Evolutionary conservation across 1,284 basidiomycete genomes (phyloP).

Genomic region (Somion occarium): DNA sequence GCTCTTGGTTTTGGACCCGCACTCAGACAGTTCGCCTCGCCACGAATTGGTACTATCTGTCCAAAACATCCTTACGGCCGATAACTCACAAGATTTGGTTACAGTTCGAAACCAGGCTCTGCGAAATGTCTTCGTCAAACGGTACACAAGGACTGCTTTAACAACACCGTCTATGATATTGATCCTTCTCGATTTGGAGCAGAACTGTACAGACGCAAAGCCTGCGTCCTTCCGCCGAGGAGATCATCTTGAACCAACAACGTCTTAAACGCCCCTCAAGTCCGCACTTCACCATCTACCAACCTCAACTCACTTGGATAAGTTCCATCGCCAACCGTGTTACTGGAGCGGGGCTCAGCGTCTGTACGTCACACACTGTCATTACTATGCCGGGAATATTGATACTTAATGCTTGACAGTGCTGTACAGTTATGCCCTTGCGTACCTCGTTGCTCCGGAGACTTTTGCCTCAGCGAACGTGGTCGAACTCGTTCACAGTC

Average conservation of each 20-base stretch:
- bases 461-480: constrained; percentile 78
- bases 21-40: constrained; percentile 45
- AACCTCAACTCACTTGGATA: constrained; percentile 91
- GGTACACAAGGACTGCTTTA: constrained; percentile 32
- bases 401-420: constrained; percentile 37
- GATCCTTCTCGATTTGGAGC: background rate
- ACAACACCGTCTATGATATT: background rate
- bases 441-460: constrained; percentile 81
- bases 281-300: constrained; percentile 96
- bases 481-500: constrained; percentile 62
- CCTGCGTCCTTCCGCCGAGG: constrained; percentile 51
- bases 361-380: constrained; percentile 46
- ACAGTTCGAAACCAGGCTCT: constrained; percentile 35
- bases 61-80: background rate
- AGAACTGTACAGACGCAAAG: constrained; percentile 59
- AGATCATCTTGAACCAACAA: constrained; percentile 81
- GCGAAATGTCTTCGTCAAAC: constrained; percentile 39
- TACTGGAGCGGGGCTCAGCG: constrained; percentile 78
- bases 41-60: constrained; percentile 37
- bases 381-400: constrained; percentile 4
- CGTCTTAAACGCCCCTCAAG: constrained; percentile 81
- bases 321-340: constrained; percentile 83
- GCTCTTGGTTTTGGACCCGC: constrained; percentile 49
- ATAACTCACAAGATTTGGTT: constrained; percentile 14
- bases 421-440: constrained; percentile 86